Evolutionary conservation across 2,329 filamentous ascomycete species (phyloP), one percentile per base, ranked within the genome.

Genomic region (Pseudocercospora cruenta): DNA sequence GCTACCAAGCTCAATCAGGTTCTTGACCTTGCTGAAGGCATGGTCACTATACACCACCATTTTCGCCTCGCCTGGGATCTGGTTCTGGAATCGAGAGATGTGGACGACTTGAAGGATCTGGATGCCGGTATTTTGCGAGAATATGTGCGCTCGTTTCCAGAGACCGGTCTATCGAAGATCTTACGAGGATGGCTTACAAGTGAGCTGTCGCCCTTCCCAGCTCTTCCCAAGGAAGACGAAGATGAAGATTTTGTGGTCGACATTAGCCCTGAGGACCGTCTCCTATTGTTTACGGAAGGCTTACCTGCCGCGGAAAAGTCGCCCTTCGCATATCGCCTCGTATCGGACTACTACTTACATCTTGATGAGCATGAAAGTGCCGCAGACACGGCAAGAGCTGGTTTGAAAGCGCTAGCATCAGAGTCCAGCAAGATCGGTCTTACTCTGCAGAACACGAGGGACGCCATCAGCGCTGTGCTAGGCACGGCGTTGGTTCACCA

Each of bases 21-120:
- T 0, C 80, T 91, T 73, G 90, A 91, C 66, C 82, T 95, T 60
- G 93, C 94, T 0, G 88, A 90, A 69, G 95, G 94, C 67, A 97
- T 99, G 91, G 94, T 99, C 67, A 91, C 97, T 66, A 95, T 99
- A 77, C 94, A 94, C 73, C 93, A 98, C 72, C 92, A 93, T 0
- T 97, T 90, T 79, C 88, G 90, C 69, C 84, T 96, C 16, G 95
- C 95, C 0, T 99, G 96, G 96, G 90, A 93, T 73, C 90, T 97
- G 67, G 86, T 91, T 31, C 84, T 99, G 65, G 92, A 98, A 75
- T 98, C 94, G 91, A 87, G 91, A 71, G 94, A 97, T 77, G 82
- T 88, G 49, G 88, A 91, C 72, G 87, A 87, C 55, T 85, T 95
- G 57, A 82, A 85, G n/a, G 87, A 92, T 26, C 91, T 93, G 82